phyloP scores from a whole-genome alignment of 78 protist genomes.

The Trichosphaerium sp. region DNA sequence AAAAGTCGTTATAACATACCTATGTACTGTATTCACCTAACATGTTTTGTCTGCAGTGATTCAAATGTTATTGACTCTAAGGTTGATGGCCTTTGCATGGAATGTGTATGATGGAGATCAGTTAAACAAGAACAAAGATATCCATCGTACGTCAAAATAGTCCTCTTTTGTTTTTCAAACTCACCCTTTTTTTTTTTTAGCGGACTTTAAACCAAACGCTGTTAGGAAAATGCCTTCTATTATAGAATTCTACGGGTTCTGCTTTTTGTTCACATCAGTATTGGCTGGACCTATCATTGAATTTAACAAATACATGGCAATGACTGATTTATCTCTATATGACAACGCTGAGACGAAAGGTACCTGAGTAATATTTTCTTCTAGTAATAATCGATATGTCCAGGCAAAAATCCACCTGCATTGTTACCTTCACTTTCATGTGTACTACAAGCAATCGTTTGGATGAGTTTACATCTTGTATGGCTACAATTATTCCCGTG shows the following conservation, averaged over 20 bases:
- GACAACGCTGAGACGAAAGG: neutral
- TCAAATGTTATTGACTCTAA: conserved; percentile 56
- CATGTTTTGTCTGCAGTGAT: too few species aligned
- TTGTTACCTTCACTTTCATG: neutral
- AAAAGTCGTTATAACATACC: too few species aligned
- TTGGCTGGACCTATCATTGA: conserved; percentile 65
- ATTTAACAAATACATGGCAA: conserved; percentile 33
- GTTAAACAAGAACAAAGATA: neutral
- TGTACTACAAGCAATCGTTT: conserved; percentile 15
- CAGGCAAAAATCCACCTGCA: too few species aligned
- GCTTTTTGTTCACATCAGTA: conserved; percentile 48
- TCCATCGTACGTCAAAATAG: neutral
- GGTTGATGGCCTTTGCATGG: conserved; percentile 46
- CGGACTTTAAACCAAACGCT: conserved; percentile 31
- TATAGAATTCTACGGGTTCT: conserved; percentile 44
- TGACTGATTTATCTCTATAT: conserved; percentile 17
- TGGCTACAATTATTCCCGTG: too few species aligned
- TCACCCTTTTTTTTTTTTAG: neutral
- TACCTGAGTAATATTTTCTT: neutral
- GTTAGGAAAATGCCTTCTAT: conserved; percentile 36
- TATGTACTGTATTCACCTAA: too few species aligned
- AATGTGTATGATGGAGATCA: conserved; percentile 53
- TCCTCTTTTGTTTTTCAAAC: neutral
- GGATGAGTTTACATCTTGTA: too few species aligned
- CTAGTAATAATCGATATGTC: too few species aligned